Base-by-base conservation (phyloP, 768 basidiomycete genomes). In the Leccinum pellstonianum region DNA sequence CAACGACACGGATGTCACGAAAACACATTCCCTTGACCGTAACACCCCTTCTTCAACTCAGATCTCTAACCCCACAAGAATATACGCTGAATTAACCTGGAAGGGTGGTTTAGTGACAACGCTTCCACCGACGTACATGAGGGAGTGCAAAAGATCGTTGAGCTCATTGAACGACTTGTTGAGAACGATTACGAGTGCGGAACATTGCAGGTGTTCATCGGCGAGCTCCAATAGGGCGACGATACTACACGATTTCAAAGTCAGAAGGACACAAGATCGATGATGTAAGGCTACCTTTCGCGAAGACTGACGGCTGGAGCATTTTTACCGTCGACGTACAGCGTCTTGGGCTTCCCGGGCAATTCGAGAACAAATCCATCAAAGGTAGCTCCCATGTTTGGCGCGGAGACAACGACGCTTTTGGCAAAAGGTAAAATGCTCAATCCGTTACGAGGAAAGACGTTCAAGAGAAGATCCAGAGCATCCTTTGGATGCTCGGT, bases 91-190 rank as follows among this genome's bases (percentile, higher is more conserved):
- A 68, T 91, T 84, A 58, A 88, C 84, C 67, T 85, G 79, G 79
- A 90, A 91, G 25, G 84, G 85, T 56, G 90, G 89, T 70, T 85
- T 87, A 56, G 91, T 90, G 54, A 95, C 86, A 55, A 95, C 88
- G 53, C 82, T 84, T 57, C 91, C 93, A 62, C 93, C 93, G 55
- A 95, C 90, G 75, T 95, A 95, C 90, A 95, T 91, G 62, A 95
- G 81, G 53, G 93, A 89, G 70, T 95, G 94, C 38, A 95, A 78
- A 58, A 94, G 78, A 67, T 86, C 84, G 65, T 87, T 83, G 56
- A 95, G 80, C 56, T 81, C 83, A 17, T 85, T 82, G 46, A 86
- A 88, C 0, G 86, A 80, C 65, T 88, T 84, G 73, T 92, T 90
- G 57, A 95, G 78, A 38, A 82, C 88, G 64, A 95, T 92, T 61